These are phyloP conservation scores for Coniochaeta hoffmannii DNA, from an alignment of 2,329 filamentous ascomycete species.

Conservation along the genomic window DNA sequence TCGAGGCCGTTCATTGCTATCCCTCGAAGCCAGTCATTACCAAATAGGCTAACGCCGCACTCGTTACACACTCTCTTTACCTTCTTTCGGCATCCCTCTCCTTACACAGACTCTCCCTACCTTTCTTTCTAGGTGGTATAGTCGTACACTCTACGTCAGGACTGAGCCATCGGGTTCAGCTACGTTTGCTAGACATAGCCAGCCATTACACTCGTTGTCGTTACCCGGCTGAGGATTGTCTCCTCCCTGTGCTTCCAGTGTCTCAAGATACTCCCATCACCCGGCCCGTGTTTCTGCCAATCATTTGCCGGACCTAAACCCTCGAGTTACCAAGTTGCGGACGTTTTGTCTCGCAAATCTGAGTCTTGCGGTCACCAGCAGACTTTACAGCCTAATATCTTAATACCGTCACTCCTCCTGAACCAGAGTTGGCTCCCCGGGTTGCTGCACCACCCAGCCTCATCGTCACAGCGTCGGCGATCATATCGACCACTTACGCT, in stretches of 20 bases:
- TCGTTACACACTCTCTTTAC: neutral
- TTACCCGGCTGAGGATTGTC: neutral
- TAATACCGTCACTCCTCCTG: constrained; percentile 11
- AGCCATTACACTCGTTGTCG: neutral
- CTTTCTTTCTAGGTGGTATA: neutral
- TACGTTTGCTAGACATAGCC: neutral
- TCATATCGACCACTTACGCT: constrained; percentile 6
- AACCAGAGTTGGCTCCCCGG: constrained; percentile 10
- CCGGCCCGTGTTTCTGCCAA: constrained; percentile 11
- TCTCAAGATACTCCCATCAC: constrained; percentile 7
- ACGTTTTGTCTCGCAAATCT: constrained; percentile 4
- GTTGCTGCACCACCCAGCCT: constrained; percentile 11
- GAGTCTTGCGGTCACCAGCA: constrained; percentile 4
- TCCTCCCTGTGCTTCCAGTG: constrained; percentile 2
- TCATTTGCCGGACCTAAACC: neutral
- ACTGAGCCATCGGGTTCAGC: neutral
- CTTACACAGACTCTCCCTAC: neutral
- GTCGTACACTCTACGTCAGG: neutral
- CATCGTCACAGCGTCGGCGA: constrained; percentile 11
- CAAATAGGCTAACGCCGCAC: neutral
- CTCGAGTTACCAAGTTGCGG: constrained; percentile 3
- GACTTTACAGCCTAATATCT: constrained; percentile 15
- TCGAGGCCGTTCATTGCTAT: neutral
- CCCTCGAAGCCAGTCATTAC: neutral
- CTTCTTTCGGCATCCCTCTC: neutral